Conservation (phyloP, 2,329 filamentous ascomycete species). For the Cordyceps tenuipes region DNA sequence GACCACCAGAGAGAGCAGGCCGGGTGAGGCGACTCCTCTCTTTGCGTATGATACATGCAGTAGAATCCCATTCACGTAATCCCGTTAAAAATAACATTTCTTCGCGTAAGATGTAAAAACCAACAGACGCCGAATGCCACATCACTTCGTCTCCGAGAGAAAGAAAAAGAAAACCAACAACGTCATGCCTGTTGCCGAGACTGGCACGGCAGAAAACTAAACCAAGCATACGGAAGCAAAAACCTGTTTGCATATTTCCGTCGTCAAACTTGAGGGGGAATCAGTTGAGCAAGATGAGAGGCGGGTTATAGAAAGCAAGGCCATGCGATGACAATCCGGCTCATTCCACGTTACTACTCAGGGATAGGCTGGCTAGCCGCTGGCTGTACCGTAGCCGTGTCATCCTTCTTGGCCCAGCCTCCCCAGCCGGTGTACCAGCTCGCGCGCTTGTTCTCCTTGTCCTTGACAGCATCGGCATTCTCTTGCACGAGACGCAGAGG, state of each 20-base stretch:
- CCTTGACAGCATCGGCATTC: conserved; percentile 44
- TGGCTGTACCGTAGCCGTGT: conserved; percentile 18
- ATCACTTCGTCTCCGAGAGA: background rate
- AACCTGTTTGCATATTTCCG: conserved; percentile 7
- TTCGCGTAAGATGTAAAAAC: conserved; percentile 8
- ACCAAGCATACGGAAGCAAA: background rate
- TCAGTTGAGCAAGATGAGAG: conserved; percentile 5
- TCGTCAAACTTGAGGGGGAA: conserved; percentile 1
- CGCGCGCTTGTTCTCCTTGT: conserved; percentile 47
- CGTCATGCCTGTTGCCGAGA: background rate
- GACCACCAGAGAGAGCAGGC: background rate
- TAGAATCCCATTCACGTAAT: conserved; percentile 6
- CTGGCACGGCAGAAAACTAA: background rate
- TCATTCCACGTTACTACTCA: conserved; percentile 19
- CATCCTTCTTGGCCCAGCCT: conserved; percentile 44
- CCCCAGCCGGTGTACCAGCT: conserved; percentile 59
- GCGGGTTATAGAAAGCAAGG: conserved; percentile 5
- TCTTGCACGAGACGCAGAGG: conserved; percentile 84
- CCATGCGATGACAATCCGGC: background rate
- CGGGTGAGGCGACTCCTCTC: background rate
- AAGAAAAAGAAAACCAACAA: background rate
- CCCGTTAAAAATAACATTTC: conserved; percentile 1
- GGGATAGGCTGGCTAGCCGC: conserved; percentile 24
- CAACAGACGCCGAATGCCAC: conserved; percentile 8
- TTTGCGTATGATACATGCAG: conserved; percentile 7